A percentile compares a stretch with the other conserved stretches of the same genome.
These are phyloP conservation scores for Cubamyces sp. DNA, from an alignment of 768 basidiomycete genomes.

Conservation along the genomic window DNA sequence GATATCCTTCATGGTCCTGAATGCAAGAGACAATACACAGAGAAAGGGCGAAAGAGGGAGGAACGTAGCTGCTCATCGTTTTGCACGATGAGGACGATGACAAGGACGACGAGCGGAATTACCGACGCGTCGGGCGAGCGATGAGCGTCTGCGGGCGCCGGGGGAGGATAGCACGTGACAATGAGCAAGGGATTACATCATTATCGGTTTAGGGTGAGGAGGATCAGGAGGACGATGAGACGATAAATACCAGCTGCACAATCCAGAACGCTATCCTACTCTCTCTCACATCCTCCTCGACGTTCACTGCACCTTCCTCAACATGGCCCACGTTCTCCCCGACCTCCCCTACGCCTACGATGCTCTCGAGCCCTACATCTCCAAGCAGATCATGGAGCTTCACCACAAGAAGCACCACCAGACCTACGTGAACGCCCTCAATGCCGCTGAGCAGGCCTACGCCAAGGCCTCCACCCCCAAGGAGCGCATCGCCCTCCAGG, in stretches of 20 bases:
- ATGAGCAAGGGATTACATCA: constrained; percentile 15
- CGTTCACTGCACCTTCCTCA: background rate
- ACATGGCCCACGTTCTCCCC: constrained; percentile 14
- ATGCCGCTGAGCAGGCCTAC: constrained; percentile 89
- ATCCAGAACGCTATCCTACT: background rate
- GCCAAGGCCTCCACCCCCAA: constrained; percentile 64
- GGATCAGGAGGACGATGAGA: background rate
- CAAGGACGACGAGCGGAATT: constrained; percentile 3
- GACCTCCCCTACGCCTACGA: constrained; percentile 40
- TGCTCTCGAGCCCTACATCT: constrained; percentile 94
- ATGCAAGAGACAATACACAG: background rate
- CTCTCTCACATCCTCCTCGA: constrained; percentile 18
- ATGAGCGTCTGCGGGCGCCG: constrained; percentile 7
- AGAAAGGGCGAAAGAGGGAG: background rate
- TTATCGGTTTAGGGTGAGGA: constrained; percentile 12
- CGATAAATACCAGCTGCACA: constrained; percentile 10
- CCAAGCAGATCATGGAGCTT: constrained; percentile 89
- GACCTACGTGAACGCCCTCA: constrained; percentile 93
- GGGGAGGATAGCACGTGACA: constrained; percentile 5
- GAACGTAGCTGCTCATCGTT: background rate
- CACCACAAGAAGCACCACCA: constrained; percentile 94
- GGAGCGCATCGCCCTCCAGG: constrained; percentile 82
- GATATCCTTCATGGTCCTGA: too few relatives aligned
- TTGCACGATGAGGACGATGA: constrained; percentile 8
- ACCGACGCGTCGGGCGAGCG: background rate